phyloP scores from a whole-genome alignment of 23 red algal genomes.

The Cyanidioschyzon merolae region DNA sequence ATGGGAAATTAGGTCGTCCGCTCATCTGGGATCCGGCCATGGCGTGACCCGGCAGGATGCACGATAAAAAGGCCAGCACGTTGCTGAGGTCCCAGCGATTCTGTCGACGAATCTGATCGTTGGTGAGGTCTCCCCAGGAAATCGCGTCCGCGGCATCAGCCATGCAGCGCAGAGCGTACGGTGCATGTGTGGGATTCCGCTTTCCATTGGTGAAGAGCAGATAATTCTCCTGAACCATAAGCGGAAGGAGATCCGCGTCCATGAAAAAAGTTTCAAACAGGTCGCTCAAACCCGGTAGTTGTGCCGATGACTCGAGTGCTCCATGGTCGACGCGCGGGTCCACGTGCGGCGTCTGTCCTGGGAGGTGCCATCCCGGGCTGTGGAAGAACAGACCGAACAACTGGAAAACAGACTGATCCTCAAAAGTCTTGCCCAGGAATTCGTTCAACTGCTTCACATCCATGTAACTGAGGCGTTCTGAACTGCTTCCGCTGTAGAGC shows the following conservation, averaged over 20 bases:
- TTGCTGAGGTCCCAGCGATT: constrained; percentile 86
- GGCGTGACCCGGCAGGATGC: constrained; percentile 50
- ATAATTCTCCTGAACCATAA: constrained; percentile 95
- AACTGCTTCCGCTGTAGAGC: not conserved
- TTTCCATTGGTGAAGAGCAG: constrained; percentile 14
- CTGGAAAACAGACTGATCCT: constrained; percentile 26
- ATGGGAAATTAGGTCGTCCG: constrained; percentile 51
- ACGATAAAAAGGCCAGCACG: constrained; percentile 43
- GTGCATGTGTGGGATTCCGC: constrained; percentile 18
- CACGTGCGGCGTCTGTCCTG: not conserved
- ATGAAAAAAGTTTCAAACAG: constrained; percentile 74
- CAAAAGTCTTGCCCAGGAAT: constrained; percentile 24
- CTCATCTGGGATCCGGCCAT: constrained; percentile 37
- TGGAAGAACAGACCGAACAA: not conserved
- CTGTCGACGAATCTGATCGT: constrained; percentile 44
- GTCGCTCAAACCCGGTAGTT: constrained; percentile 23
- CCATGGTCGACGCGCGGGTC: not conserved
- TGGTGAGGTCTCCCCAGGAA: constrained; percentile 52
- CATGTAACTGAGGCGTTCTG: not conserved
- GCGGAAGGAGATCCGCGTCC: constrained; percentile 81
- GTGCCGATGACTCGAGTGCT: not conserved
- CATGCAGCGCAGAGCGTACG: constrained; percentile 20
- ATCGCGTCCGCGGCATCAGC: constrained; percentile 52
- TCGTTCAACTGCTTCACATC: constrained; percentile 14
- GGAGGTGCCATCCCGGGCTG: not conserved